A percentile compares a stretch with the other conserved stretches of the same genome.
Conservation (phyloP, 495 filamentous ascomycete species). For the Xylaria bambusicola region DNA sequence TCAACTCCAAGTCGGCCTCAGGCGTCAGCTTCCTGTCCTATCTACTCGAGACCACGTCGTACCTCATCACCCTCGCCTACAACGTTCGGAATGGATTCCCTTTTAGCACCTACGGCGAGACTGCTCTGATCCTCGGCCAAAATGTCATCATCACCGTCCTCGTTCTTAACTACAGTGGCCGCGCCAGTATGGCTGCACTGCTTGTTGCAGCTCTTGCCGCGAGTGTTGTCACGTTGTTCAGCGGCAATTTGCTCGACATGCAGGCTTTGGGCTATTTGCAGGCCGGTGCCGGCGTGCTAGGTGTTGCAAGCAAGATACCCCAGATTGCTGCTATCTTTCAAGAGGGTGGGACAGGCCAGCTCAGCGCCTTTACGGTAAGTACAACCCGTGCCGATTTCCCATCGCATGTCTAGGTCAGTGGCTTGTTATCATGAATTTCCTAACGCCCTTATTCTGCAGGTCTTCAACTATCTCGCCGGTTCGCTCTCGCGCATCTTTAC, state of each 20-base stretch:
- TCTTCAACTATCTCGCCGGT: constrained; percentile 95
- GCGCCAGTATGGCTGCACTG: constrained; percentile 59
- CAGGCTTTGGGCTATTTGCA: constrained; percentile 74
- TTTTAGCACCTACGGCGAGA: constrained; percentile 95
- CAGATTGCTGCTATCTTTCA: constrained; percentile 85
- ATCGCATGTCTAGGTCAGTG: not conserved
- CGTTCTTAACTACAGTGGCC: constrained; percentile 77
- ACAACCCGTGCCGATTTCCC: not conserved
- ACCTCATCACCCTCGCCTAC: constrained; percentile 86
- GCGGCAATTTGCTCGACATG: constrained; percentile 65
- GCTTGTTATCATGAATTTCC: constrained; percentile 4
- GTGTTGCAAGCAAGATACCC: constrained; percentile 85
- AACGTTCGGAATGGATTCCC: constrained; percentile 87
- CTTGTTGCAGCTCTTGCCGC: constrained; percentile 76
- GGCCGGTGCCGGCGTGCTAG: constrained; percentile 78
- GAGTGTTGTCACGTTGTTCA: constrained; percentile 68
- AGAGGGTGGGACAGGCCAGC: constrained; percentile 86
- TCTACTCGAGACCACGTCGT: constrained; percentile 81
- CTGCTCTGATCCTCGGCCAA: constrained; percentile 84
- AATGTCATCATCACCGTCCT: constrained; percentile 84
- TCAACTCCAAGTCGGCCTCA: constrained; percentile 72
- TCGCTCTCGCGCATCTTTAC: constrained; percentile 95
- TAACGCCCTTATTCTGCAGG: constrained; percentile 53
- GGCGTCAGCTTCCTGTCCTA: constrained; percentile 90
- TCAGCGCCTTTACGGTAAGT: constrained; percentile 93